These are phyloP conservation scores for Tolypocladium album DNA, from an alignment of 2,329 filamentous ascomycete genomes.

Conservation along the genomic window DNA sequence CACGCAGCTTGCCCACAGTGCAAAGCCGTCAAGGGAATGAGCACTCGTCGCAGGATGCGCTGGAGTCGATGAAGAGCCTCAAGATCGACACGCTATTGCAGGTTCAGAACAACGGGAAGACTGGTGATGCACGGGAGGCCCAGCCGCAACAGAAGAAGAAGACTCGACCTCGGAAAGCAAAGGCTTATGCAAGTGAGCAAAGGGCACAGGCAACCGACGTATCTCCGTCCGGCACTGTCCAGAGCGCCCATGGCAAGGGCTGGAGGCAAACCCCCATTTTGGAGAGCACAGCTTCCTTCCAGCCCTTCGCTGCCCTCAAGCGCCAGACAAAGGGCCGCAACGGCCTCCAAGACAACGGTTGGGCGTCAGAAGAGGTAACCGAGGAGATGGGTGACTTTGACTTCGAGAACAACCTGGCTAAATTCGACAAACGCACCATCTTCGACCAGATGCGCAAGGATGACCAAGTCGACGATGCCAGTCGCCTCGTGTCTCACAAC, in stretches of 20 bases:
- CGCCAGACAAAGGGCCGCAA: constrained; percentile 37
- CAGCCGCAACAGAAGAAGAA: constrained; percentile 20
- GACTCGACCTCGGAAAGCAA: constrained; percentile 18
- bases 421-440: constrained; percentile 86
- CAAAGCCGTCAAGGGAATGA: constrained; percentile 2
- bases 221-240: constrained; percentile 8
- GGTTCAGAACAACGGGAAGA: constrained; percentile 9
- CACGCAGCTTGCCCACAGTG: neutral
- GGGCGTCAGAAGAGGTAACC: constrained; percentile 92
- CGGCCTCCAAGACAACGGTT: constrained; percentile 57
- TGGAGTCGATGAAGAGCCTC: constrained; percentile 16
- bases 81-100: constrained; percentile 8
- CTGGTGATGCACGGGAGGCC: constrained; percentile 9
- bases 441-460: constrained; percentile 89
- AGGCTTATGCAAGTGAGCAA: constrained; percentile 15
- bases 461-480: constrained; percentile 79
- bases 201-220: constrained; percentile 13
- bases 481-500: constrained; percentile 86
- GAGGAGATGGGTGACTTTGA: constrained; percentile 95
- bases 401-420: constrained; percentile 78
- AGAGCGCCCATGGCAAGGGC: constrained; percentile 36
- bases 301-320: constrained; percentile 52
- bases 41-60: constrained; percentile 13
- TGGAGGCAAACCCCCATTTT: constrained; percentile 51
- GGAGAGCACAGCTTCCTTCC: constrained; percentile 50